phyloP scores from a whole-genome alignment of 768 basidiomycete species.

The Mycena galericulata region DNA sequence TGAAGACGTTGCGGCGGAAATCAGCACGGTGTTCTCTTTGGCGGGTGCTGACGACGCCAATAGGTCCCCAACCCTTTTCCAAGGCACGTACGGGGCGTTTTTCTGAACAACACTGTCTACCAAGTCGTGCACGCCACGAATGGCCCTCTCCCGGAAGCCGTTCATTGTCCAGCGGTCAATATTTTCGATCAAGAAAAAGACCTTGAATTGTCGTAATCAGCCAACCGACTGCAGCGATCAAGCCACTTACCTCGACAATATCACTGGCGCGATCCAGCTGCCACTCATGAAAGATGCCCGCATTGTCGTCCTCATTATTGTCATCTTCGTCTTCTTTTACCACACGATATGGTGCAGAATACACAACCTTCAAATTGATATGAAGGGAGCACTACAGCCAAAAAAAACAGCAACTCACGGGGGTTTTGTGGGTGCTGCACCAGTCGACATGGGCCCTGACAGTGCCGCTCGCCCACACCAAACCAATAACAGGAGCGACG shows the following conservation, averaged over 20 bases:
- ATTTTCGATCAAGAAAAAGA: conserved; percentile 65
- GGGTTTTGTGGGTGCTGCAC: conserved; percentile 49
- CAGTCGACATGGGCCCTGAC: conserved; percentile 70
- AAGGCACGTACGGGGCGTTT: conserved; percentile 53
- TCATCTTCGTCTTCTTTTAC: conserved; percentile 12
- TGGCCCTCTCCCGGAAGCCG: conserved; percentile 54
- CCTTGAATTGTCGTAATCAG: conserved; percentile 38
- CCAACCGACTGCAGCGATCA: neutral
- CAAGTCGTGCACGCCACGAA: conserved; percentile 52
- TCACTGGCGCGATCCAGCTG: conserved; percentile 55
- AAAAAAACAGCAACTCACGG: conserved; percentile 43
- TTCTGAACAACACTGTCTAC: conserved; percentile 48
- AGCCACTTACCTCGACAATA: conserved; percentile 43
- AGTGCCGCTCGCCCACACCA: conserved; percentile 64
- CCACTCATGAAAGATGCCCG: conserved; percentile 61
- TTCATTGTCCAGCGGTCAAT: conserved; percentile 65
- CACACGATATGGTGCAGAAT: conserved; percentile 61
- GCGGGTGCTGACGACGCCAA: conserved; percentile 30
- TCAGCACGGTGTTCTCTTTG: conserved; percentile 50
- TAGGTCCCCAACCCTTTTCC: conserved; percentile 59
- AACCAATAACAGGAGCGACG: conserved; percentile 60
- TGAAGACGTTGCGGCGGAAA: conserved; percentile 33
- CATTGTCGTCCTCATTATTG: conserved; percentile 35
- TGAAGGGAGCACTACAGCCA: neutral
- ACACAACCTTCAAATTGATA: conserved; percentile 51